These are phyloP conservation scores for Oryza rufipogon DNA, from an alignment of 176 grass and related monocot species.

Conservation along the genomic window DNA sequence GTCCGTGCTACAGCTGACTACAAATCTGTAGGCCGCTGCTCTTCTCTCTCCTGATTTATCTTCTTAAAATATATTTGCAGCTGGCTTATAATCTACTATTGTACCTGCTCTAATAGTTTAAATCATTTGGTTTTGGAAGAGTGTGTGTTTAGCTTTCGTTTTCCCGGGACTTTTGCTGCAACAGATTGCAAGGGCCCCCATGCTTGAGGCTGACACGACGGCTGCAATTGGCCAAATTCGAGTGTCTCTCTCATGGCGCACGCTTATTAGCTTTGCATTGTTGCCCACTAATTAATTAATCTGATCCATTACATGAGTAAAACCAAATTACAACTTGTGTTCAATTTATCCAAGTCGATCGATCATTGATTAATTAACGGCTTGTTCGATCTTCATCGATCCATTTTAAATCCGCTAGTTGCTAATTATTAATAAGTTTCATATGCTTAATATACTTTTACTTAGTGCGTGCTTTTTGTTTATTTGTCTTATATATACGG, in stretches of 20 bases:
- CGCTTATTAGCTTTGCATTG: neutral
- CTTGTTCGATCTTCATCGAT: neutral
- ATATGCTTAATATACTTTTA: too few relatives aligned
- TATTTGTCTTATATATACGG: too few relatives aligned
- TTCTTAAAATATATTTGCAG: too few relatives aligned
- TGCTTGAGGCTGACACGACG: neutral
- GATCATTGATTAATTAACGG: neutral
- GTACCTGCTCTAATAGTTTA: neutral
- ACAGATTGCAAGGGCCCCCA: neutral
- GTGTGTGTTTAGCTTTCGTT: slow-evolving; percentile 4
- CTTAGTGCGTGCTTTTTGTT: too few relatives aligned
- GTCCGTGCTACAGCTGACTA: too few relatives aligned
- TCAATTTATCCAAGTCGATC: neutral
- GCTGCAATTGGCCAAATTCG: neutral
- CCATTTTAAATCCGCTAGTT: neutral
- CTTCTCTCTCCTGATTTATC: too few relatives aligned
- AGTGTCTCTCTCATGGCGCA: neutral
- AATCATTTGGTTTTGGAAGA: neutral
- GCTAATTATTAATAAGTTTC: neutral
- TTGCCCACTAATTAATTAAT: neutral
- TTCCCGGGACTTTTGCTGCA: neutral
- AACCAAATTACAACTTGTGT: neutral
- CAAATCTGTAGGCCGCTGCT: too few relatives aligned
- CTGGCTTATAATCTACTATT: too few relatives aligned
- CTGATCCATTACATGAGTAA: neutral